Base-by-base conservation (phyloP, 202 grass and related monocot genomes). In the Setaria italica region DNA sequence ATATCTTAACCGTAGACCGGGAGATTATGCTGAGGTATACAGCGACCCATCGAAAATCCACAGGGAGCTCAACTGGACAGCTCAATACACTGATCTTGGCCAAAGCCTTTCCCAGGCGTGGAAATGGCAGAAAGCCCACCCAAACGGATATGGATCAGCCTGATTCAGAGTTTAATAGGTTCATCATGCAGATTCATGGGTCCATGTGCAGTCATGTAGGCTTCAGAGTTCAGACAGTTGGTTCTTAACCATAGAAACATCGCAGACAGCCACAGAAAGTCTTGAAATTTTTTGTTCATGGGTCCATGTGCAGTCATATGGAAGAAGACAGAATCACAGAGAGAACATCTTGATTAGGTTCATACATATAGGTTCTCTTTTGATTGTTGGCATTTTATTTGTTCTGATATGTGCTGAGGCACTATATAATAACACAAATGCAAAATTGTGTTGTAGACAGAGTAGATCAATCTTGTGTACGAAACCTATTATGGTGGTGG, bases 71-170 rank as follows among this genome's bases (percentile, higher is more conserved):
- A 94, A 92, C 90, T 94, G 92, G 92, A 94, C 85, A 39, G 92
- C 92, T 11, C 69, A 41, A 3, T 80, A 88, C 75, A 90, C 82
- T 1, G 90, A 94, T 74, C 92, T 94, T 63, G 79, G 84, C 7
- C 85, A 94, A 79, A 92, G 92, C 79, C 92, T 94, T 21, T 80
- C 90, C 0, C 88, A 82, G 1, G 92, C 92, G 4, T 94, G 92
- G 92, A 90, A 87, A 78, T 94, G 92, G 92, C 92, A 94, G 90
- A 90, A 90, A 83, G n/a, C 74, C 7, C 92, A 94, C 84, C 92
- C 72, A 1, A 80, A 78, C 8, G 92, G 92, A n/a, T 94, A 92
- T 51, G 90, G 77, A 59, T 84, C 78, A 13, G 43, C 78, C 82
- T 90, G 69, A 93, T 81, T 43, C 25, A 45, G 58, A 47, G 35